Percentiles rank a stretch among this genome's conserved stretches.
Conservation (phyloP, 306 rosid species). For the Acacia crassicarpa region DNA sequence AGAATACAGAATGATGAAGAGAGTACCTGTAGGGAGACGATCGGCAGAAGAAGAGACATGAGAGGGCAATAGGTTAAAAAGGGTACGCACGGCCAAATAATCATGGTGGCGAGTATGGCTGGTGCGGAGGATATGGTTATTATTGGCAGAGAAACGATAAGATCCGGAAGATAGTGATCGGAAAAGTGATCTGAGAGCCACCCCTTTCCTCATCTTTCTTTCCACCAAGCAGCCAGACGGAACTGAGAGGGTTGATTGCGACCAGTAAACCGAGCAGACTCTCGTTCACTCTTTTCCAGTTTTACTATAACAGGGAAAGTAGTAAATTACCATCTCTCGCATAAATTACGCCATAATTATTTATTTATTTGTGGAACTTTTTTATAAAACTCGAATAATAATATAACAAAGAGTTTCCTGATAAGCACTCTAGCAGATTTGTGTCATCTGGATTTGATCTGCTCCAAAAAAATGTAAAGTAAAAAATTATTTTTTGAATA, state of each 20-base stretch:
- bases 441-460: too few species aligned
- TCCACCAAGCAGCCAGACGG: neutral
- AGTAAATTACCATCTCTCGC: neutral
- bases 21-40: slow-evolving; percentile 41
- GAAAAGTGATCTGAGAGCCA: slow-evolving; percentile 57
- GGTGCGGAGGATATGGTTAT: slow-evolving; percentile 24
- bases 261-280: neutral
- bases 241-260: neutral
- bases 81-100: slow-evolving; percentile 29
- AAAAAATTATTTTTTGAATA: too few species aligned
- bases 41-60: slow-evolving; percentile 10
- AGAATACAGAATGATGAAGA: neutral
- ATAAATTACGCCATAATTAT: neutral
- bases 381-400: too few species aligned
- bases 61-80: slow-evolving; percentile 41
- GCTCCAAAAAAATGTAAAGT: too few species aligned
- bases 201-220: slow-evolving; percentile 54
- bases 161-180: slow-evolving; percentile 73
- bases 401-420: too few species aligned
- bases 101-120: slow-evolving; percentile 13
- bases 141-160: slow-evolving; percentile 33
- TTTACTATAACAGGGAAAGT: neutral
- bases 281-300: too few species aligned
- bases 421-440: too few species aligned
- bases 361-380: too few species aligned